Base-by-base conservation (phyloP, 495 filamentous ascomycete genomes). In the Penicillium chermesinum region DNA sequence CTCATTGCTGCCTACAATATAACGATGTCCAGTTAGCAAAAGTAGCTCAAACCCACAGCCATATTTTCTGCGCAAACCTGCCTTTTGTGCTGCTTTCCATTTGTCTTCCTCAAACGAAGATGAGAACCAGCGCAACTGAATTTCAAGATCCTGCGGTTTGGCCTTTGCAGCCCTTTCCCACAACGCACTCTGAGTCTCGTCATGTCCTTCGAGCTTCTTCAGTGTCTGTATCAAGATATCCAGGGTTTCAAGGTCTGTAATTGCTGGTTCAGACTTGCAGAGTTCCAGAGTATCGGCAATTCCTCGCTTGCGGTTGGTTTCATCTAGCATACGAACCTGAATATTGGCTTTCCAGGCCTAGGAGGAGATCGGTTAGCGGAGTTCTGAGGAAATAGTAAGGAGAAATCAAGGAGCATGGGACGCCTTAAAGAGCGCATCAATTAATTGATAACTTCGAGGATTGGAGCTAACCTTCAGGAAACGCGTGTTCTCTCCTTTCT, bases 21-120 rank as follows among this genome's bases (percentile, higher is more conserved):
- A 8, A 20, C 12, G 17, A 39, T 22, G 30, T 34, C 12, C 40
- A 32, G 17, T 34, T 17, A 43, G 38, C 10, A 27, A 30, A n/a
- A 10, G 25, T 30, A 30, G 4, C 21, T 18, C n/a, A 22, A 30
- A 22, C 14, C 15, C 33, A 16, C 8, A 22, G n/a, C 14, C 3
- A 6, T 7, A 41, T 17, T 9, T 45, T 41, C 19, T 17, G 0
- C 3, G 44, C 15, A 6, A 8, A 57, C 67, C 33, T 44, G 77
- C 73, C 72, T 81, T 79, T 48, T 82, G 79, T 10, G 81, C 80
- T 7, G 73, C 74, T 48, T 74, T 76, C 73, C 77, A 83, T 49
- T 80, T 70, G 38, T 67, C 53, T 41, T 56, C 59, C 18, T 73
- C 62, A 43, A 79, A 75, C 10, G 71, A 70, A 14, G 64, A 62